phyloP scores from a whole-genome alignment of 2,329 filamentous ascomycete genomes.

The Fusarium brevicatenulatum region DNA sequence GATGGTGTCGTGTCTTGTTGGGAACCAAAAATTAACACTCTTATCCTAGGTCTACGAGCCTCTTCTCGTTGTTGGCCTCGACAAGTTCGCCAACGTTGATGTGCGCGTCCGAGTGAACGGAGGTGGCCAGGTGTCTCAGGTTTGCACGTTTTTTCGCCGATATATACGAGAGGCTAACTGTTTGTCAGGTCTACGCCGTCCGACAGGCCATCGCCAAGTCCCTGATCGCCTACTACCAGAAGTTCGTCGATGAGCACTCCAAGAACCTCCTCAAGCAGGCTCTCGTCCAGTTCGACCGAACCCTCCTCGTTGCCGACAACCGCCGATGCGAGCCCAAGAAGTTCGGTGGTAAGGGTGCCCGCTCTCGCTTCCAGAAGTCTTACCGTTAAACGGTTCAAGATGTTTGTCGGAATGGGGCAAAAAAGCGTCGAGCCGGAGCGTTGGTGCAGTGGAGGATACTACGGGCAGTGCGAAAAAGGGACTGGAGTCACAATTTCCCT shows the following conservation, averaged over 20 bases:
- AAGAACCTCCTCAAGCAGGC: constrained; percentile 99
- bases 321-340: constrained; percentile 99
- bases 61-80: constrained; percentile 93
- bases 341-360: constrained; percentile 92
- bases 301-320: constrained; percentile 98
- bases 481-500: constrained; percentile 53
- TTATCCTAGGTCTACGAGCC: constrained; percentile 89
- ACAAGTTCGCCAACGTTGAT: constrained; percentile 97
- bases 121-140: no score
- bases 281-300: constrained; percentile 94
- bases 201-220: constrained; percentile 97
- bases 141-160: no score
- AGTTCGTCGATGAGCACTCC: constrained; percentile 99
- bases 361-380: constrained; percentile 98
- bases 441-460: constrained; percentile 40
- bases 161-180: no score
- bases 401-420: constrained; percentile 26
- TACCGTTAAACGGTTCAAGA: constrained; percentile 79
- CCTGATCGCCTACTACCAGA: constrained; percentile 89
- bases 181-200: constrained; percentile 99
- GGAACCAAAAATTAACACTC: constrained; percentile 37
- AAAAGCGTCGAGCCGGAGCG: constrained; percentile 36
- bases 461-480: constrained; percentile 48
- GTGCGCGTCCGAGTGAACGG: constrained; percentile 85
- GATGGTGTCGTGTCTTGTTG: neutral